These are phyloP conservation scores for Omphalea diandra DNA, from an alignment of 441 rosid species.

Conservation along the genomic window DNA sequence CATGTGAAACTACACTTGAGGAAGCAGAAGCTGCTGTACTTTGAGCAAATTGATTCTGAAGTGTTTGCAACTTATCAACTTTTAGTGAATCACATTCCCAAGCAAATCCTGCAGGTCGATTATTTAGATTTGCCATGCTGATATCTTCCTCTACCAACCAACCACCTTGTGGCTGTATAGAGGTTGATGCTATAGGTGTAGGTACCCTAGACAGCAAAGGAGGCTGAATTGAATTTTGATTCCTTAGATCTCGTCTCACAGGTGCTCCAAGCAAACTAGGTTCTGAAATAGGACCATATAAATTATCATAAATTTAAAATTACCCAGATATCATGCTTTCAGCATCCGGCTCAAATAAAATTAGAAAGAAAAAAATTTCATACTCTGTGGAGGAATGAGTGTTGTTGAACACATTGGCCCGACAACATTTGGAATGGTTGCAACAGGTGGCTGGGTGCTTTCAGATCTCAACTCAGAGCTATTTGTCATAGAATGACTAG, in stretches of 20 bases:
- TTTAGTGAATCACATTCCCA: slow-evolving; percentile 41
- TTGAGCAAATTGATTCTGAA: slow-evolving; percentile 41
- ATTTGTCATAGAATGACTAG: slow-evolving; percentile 35
- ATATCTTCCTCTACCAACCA: slow-evolving; percentile 61
- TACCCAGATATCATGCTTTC: slow-evolving; percentile 10
- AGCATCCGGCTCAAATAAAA: slow-evolving; percentile 3
- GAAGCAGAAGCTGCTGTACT: slow-evolving; percentile 37
- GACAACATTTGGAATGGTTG: slow-evolving; percentile 38
- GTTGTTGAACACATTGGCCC: slow-evolving; percentile 38
- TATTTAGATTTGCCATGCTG: slow-evolving; percentile 23
- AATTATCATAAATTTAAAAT: slow-evolving; percentile 10
- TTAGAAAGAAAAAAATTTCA: slow-evolving; percentile 9
- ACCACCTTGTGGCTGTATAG: slow-evolving; percentile 54
- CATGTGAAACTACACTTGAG: slow-evolving; percentile 34
- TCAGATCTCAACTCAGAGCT: slow-evolving; percentile 50
- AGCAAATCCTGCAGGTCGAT: slow-evolving; percentile 25
- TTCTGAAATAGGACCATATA: slow-evolving; percentile 41
- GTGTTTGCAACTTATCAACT: slow-evolving; percentile 41
- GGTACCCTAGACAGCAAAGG: slow-evolving; percentile 55
- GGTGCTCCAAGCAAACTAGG: slow-evolving; percentile 84
- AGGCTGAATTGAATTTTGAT: slow-evolving; percentile 57
- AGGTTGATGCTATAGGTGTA: slow-evolving; percentile 37
- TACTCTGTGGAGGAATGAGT: slow-evolving; percentile 60
- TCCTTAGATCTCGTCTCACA: slow-evolving; percentile 57
- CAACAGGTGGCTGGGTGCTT: slow-evolving; percentile 46